phyloP scores from a whole-genome alignment of 352 stramenopile genomes.

The Phytophthora aleatoria region DNA sequence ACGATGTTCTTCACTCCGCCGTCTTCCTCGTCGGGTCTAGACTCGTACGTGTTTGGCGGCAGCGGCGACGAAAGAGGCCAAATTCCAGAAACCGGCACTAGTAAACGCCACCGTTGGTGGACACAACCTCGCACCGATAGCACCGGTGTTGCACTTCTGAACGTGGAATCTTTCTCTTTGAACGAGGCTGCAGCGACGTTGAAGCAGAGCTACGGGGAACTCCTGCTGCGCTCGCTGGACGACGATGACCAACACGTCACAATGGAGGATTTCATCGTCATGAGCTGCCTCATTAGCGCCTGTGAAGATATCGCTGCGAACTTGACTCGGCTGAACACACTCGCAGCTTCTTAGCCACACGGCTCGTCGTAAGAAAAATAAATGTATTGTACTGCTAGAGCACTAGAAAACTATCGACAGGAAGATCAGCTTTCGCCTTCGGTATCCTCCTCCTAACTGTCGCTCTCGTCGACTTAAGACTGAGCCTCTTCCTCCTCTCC shows the following conservation, averaged over 20 bases:
- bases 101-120: constrained; percentile 15
- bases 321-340: constrained; percentile 54
- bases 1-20: constrained; percentile 26
- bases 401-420: constrained; percentile 1
- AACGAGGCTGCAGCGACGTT: constrained; percentile 50
- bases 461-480: background rate
- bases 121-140: constrained; percentile 24
- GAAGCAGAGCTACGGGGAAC: constrained; percentile 55
- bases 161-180: constrained; percentile 64
- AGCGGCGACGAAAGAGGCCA: constrained; percentile 3
- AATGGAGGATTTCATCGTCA: constrained; percentile 71
- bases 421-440: background rate
- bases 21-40: constrained; percentile 28
- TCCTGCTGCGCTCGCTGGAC: constrained; percentile 39
- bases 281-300: constrained; percentile 67
- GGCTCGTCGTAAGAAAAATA: constrained; percentile 4
- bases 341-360: constrained; percentile 44
- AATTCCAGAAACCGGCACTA: constrained; percentile 1
- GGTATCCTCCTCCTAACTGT: constrained; percentile 9
- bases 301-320: constrained; percentile 57
- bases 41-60: constrained; percentile 17
- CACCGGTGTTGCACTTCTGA: constrained; percentile 40
- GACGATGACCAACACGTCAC: constrained; percentile 36
- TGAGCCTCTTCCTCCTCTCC: constrained; percentile 36
- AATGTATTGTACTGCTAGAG: constrained; percentile 26